Conservation (phyloP, 495 filamentous ascomycete genomes). For the Aspergillus sparsus region DNA sequence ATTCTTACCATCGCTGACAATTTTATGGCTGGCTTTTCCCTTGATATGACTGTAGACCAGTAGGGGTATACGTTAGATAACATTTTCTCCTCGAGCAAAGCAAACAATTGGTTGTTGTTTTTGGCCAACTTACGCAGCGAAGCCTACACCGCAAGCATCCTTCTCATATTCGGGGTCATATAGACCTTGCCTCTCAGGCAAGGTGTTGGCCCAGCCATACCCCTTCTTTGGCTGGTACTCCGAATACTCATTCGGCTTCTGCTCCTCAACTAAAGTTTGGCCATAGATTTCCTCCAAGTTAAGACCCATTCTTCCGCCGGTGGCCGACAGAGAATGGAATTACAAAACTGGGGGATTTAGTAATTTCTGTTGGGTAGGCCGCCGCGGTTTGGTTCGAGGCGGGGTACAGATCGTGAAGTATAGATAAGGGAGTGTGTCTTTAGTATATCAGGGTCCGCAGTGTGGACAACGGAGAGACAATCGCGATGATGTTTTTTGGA, state of each 20-base stretch:
- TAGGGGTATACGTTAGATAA: not conserved
- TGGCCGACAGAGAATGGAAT: slow-evolving; percentile 49
- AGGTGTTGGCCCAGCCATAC: slow-evolving; percentile 88
- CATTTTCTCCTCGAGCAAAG: not conserved
- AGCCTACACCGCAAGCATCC: slow-evolving; percentile 99
- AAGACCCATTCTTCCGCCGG: slow-evolving; percentile 66
- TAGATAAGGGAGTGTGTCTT: slow-evolving; percentile 32
- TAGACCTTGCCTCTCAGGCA: slow-evolving; percentile 96
- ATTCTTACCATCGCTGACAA: slow-evolving; percentile 93
- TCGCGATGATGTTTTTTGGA: slow-evolving; percentile 17
- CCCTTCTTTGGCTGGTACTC: slow-evolving; percentile 87
- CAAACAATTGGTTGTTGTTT: not conserved
- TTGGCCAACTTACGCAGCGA: slow-evolving; percentile 80
- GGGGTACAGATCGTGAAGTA: slow-evolving; percentile 24
- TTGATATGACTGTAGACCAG: slow-evolving; percentile 78
- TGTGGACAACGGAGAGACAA: slow-evolving; percentile 27
- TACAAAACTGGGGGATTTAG: slow-evolving; percentile 22
- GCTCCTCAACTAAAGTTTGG: slow-evolving; percentile 60
- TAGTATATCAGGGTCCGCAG: slow-evolving; percentile 30
- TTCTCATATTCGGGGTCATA: slow-evolving; percentile 97
- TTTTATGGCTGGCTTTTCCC: slow-evolving; percentile 96
- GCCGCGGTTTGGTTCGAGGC: slow-evolving; percentile 27
- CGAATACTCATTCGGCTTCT: slow-evolving; percentile 65
- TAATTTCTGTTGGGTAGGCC: slow-evolving; percentile 21
- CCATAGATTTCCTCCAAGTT: slow-evolving; percentile 66